Evolutionary conservation across 2,329 filamentous ascomycete genomes (phyloP).

Genomic region (Fusarium sp.): DNA sequence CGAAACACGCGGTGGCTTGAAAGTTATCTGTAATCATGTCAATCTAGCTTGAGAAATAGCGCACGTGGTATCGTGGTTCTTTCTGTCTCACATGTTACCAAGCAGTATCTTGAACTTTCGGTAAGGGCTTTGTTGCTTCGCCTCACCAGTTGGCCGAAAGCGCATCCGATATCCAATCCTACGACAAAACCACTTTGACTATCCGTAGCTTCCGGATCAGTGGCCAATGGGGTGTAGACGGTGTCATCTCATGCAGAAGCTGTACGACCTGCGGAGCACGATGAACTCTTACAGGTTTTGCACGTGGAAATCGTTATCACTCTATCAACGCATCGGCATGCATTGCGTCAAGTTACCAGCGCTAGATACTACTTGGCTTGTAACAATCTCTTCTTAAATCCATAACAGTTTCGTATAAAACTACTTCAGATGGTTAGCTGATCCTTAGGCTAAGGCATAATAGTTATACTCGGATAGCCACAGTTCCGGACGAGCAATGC

Average conservation of each 20-base stretch:
- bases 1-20: background rate
- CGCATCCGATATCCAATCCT: background rate
- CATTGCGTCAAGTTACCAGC: background rate
- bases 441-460: constrained; percentile 8
- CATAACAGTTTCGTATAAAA: background rate
- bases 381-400: background rate
- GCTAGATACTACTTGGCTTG: background rate
- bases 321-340: background rate
- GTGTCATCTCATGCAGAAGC: background rate
- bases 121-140: background rate
- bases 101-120: background rate
- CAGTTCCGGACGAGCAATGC: background rate
- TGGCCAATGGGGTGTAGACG: background rate
- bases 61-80: background rate
- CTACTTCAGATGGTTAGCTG: background rate
- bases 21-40: background rate
- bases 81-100: background rate
- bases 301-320: background rate
- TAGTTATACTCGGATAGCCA: background rate
- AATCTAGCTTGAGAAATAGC: background rate
- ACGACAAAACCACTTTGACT: background rate
- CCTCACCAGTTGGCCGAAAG: background rate
- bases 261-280: background rate
- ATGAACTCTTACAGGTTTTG: background rate
- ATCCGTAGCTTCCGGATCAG: background rate